Percentiles rank a stretch among this genome's conserved stretches.
phyloP scores from a whole-genome alignment of 371 early-diverging fungal species.

The Actinomortierella wolfii region DNA sequence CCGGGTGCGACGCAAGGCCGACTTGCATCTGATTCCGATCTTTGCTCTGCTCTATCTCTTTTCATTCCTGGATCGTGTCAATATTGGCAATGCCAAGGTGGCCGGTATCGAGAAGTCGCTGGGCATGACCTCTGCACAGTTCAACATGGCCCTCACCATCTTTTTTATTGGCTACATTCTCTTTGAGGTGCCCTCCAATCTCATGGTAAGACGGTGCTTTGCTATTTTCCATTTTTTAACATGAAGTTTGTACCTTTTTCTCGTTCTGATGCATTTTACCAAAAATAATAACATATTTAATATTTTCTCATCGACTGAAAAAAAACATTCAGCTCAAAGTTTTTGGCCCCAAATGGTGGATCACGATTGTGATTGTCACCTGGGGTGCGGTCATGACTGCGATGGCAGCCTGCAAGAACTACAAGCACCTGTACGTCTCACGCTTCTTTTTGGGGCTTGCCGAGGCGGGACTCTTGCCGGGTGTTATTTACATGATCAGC shows the following conservation, averaged over 20 bases:
- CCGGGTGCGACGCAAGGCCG: constrained; percentile 46
- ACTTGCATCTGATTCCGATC: constrained; percentile 50
- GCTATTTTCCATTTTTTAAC: not conserved
- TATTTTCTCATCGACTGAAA: no score
- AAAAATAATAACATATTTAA: not conserved
- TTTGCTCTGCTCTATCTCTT: constrained; percentile 55
- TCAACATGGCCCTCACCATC: constrained; percentile 58
- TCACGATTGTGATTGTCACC: constrained; percentile 50
- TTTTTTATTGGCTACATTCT: constrained; percentile 65
- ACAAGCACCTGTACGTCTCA: constrained; percentile 55
- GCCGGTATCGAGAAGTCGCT: constrained; percentile 52
- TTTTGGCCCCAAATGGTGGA: constrained; percentile 14
- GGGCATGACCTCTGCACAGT: constrained; percentile 47
- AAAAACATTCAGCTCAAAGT: constrained; percentile 62
- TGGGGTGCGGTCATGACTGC: constrained; percentile 67
- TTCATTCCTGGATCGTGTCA: constrained; percentile 58
- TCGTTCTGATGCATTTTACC: not conserved
- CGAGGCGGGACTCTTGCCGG: constrained; percentile 62
- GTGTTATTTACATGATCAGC: constrained; percentile 54
- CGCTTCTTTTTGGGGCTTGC: constrained; percentile 75
- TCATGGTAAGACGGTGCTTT: constrained; percentile 12
- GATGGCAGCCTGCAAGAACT: constrained; percentile 50
- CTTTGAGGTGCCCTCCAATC: constrained; percentile 24
- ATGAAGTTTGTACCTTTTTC: not conserved
- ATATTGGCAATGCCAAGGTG: constrained; percentile 64